These are phyloP conservation scores for Marasmius oreades DNA, from an alignment of 1,284 basidiomycete species.

Conservation along the genomic window DNA sequence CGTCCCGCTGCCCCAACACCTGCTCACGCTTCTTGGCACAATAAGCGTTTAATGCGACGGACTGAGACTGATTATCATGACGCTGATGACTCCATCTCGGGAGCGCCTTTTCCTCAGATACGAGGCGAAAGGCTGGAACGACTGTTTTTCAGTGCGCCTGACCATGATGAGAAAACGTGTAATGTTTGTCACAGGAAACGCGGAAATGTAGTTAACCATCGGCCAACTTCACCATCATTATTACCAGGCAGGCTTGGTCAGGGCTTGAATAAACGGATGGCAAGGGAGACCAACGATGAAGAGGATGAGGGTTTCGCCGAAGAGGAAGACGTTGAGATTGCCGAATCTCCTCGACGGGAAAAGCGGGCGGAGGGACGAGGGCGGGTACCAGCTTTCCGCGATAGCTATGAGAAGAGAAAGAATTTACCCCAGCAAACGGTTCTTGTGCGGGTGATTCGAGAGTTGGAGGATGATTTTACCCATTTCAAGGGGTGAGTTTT, in stretches of 20 bases:
- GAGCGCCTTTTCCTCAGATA: constrained; percentile 78
- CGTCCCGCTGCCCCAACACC: constrained; percentile 33
- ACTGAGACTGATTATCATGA: constrained; percentile 13
- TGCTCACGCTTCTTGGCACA: constrained; percentile 24
- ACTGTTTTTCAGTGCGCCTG: constrained; percentile 76
- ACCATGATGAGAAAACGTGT: constrained; percentile 67
- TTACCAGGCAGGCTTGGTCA: constrained; percentile 19
- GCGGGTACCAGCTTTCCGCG: constrained; percentile 19
- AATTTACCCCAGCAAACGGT: constrained; percentile 79
- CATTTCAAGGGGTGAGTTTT: constrained; percentile 79
- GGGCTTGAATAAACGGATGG: neutral
- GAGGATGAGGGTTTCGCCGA: constrained; percentile 51
- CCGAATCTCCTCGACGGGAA: constrained; percentile 19
- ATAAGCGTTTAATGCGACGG: neutral
- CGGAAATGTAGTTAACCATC: constrained; percentile 8
- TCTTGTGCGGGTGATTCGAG: constrained; percentile 71
- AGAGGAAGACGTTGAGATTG: constrained; percentile 27
- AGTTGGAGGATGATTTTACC: constrained; percentile 87
- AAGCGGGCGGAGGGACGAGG: constrained; percentile 26
- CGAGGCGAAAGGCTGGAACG: constrained; percentile 71
- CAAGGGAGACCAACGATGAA: constrained; percentile 19
- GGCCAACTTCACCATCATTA: constrained; percentile 20
- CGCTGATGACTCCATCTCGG: constrained; percentile 16
- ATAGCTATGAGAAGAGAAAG: constrained; percentile 29
- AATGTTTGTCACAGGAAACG: constrained; percentile 53